Conservation (phyloP, 441 rosid genomes). For the Eruca vesicaria region DNA sequence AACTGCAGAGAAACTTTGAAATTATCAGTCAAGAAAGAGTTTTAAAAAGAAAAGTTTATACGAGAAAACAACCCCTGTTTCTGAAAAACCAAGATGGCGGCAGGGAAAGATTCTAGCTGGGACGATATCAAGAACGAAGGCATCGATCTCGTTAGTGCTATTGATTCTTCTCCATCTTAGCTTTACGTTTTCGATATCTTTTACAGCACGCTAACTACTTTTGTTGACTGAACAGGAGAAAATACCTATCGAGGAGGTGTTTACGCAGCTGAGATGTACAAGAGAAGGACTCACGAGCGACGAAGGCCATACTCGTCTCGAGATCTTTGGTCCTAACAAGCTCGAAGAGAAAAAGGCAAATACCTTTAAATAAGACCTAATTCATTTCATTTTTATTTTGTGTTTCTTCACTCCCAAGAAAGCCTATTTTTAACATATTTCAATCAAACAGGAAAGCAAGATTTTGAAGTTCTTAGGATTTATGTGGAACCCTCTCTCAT, state of each 20-base stretch:
- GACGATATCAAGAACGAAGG: slow-evolving; percentile 66
- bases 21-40: neutral
- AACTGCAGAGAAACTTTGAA: slow-evolving; percentile 10
- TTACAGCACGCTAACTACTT: neutral
- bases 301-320: slow-evolving; percentile 51
- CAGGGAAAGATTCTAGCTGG: slow-evolving; percentile 50
- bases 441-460: slow-evolving; percentile 68
- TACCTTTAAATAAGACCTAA: too few relatives aligned
- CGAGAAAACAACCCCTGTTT: neutral
- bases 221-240: slow-evolving; percentile 40
- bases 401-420: slow-evolving; percentile 23
- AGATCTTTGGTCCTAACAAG: slow-evolving; percentile 60
- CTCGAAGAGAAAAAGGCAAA: slow-evolving; percentile 60
- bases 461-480: slow-evolving; percentile 55
- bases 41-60: neutral
- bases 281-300: slow-evolving; percentile 49
- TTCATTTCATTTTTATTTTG: too few relatives aligned
- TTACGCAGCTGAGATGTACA: slow-evolving; percentile 51
- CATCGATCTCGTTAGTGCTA: slow-evolving; percentile 53
- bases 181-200: neutral
- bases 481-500: slow-evolving; percentile 75
- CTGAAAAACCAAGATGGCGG: slow-evolving; percentile 40
- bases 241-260: slow-evolving; percentile 56
- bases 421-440: neutral
- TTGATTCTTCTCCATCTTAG: neutral